Percentiles rank a stretch among this genome's conserved stretches.
Evolutionary conservation across 345 rosid genomes (phyloP).

Genomic region (Excoecaria agallocha): DNA sequence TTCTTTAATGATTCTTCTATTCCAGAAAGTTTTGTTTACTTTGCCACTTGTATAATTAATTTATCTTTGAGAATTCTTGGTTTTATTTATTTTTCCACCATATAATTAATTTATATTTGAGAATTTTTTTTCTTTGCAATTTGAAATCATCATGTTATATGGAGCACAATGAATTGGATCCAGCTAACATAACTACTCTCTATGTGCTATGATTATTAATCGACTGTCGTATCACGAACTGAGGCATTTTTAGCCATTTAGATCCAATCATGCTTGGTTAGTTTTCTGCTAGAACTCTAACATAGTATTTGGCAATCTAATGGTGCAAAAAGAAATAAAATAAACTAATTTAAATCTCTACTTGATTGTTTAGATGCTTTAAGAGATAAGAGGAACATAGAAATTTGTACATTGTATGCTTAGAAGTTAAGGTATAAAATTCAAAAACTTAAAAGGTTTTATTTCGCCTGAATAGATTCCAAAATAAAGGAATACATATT

Average conservation of each 20-base stretch:
- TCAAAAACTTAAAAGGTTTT: too few relatives aligned
- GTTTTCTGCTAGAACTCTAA: neutral
- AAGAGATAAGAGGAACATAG: too few relatives aligned
- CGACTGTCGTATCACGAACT: neutral
- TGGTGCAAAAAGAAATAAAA: too few relatives aligned
- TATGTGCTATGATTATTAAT: neutral
- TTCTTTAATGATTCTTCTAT: neutral
- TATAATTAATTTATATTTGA: neutral
- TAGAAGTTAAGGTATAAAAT: too few relatives aligned
- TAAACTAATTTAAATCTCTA: too few relatives aligned
- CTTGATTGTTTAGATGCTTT: too few relatives aligned
- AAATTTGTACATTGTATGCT: too few relatives aligned
- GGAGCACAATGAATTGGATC: neutral
- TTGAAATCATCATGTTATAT: neutral
- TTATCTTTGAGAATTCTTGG: too few relatives aligned
- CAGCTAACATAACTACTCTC: neutral
- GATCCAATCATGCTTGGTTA: neutral
- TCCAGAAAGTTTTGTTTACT: neutral
- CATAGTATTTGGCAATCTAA: too few relatives aligned
- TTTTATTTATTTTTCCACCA: neutral
- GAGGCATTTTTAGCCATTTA: neutral
- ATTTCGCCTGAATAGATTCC: too few relatives aligned
- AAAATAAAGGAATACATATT: too few relatives aligned
- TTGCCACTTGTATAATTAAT: too few relatives aligned
- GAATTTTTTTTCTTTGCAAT: neutral